Percentiles rank a stretch among this genome's conserved stretches.
These are phyloP conservation scores for Phytophthora cajani DNA, from an alignment of 352 stramenopile genomes.

Conservation along the genomic window DNA sequence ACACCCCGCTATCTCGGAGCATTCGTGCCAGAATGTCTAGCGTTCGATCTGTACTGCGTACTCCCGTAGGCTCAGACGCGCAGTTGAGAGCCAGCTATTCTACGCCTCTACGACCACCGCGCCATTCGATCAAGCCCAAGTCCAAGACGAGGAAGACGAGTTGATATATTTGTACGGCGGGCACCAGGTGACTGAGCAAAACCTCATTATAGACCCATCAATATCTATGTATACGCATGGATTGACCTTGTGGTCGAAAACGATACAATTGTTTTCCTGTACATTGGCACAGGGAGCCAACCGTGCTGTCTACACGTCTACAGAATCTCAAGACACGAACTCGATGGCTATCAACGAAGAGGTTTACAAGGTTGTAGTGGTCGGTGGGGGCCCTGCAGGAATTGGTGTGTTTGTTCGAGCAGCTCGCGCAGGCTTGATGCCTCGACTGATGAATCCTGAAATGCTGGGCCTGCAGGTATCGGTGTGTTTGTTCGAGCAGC, in stretches of 20 bases:
- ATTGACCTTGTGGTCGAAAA: neutral
- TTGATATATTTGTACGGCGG: conserved; percentile 28
- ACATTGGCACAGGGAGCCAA: conserved; percentile 2
- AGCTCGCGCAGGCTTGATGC: conserved; percentile 62
- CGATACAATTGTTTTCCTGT: conserved; percentile 4
- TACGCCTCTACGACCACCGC: conserved; percentile 53
- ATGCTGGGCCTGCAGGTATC: conserved; percentile 63
- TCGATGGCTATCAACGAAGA: conserved; percentile 34
- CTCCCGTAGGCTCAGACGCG: conserved; percentile 61
- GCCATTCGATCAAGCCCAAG: conserved; percentile 16
- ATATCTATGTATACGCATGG: conserved; percentile 35
- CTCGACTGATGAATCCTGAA: conserved; percentile 56
- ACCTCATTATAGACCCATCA: conserved; percentile 15
- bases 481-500: conserved; percentile 79
- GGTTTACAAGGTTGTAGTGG: conserved; percentile 77
- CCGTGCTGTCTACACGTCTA: neutral
- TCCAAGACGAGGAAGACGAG: conserved; percentile 34
- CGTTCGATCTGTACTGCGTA: conserved; percentile 49
- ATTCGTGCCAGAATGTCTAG: conserved; percentile 64
- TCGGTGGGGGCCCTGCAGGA: conserved; percentile 76
- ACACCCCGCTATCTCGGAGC: conserved; percentile 38
- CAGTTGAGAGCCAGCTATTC: conserved; percentile 84
- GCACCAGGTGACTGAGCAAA: neutral
- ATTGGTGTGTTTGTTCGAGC: conserved; percentile 80
- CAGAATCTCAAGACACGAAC: conserved; percentile 1